A percentile compares a stretch with the other conserved stretches of the same genome.
These are phyloP conservation scores for Microthyrium microscopicum DNA, from an alignment of 2,329 filamentous ascomycete genomes.

Conservation along the genomic window DNA sequence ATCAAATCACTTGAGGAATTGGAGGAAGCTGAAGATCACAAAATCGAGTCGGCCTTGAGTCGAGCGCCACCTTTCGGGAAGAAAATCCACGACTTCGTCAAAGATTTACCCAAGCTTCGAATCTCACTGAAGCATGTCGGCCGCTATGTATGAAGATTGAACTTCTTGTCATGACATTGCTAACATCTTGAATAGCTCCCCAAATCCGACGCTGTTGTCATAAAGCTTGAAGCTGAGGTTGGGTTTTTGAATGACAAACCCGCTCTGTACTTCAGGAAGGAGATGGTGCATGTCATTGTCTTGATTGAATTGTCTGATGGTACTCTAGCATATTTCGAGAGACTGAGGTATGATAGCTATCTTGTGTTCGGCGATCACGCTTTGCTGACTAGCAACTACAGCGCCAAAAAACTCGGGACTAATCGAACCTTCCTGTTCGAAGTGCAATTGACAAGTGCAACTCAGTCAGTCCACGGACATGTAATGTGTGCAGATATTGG, in stretches of 20 bases:
- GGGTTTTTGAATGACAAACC: conserved; percentile 53
- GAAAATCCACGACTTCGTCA: conserved; percentile 46
- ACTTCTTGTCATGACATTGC: too few relatives aligned
- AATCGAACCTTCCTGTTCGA: conserved; percentile 44
- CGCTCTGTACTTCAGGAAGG: conserved; percentile 45
- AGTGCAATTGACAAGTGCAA: conserved; percentile 35
- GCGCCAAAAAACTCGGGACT: conserved; percentile 46
- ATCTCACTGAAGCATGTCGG: conserved; percentile 35
- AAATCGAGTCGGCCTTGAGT: conserved; percentile 61
- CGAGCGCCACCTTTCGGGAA: conserved; percentile 72
- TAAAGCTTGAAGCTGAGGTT: conserved; percentile 50
- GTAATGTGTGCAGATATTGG: conserved; percentile 77
- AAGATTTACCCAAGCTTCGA: conserved; percentile 53
- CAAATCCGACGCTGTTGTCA: conserved; percentile 28
- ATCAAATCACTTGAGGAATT: conserved; percentile 59
- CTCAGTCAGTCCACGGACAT: conserved; percentile 47
- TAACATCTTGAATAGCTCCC: conserved; percentile 9
- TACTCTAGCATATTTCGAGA: conserved; percentile 48
- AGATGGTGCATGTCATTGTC: conserved; percentile 53
- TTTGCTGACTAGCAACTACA: conserved; percentile 24
- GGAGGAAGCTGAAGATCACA: conserved; percentile 45
- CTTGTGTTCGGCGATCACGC: background rate
- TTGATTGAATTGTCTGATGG: conserved; percentile 57
- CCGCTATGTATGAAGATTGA: conserved; percentile 25
- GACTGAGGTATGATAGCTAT: conserved; percentile 31